Evolutionary conservation across 805 yeast genomes (phyloP).

Genomic region (Candida jianshihensis): DNA sequence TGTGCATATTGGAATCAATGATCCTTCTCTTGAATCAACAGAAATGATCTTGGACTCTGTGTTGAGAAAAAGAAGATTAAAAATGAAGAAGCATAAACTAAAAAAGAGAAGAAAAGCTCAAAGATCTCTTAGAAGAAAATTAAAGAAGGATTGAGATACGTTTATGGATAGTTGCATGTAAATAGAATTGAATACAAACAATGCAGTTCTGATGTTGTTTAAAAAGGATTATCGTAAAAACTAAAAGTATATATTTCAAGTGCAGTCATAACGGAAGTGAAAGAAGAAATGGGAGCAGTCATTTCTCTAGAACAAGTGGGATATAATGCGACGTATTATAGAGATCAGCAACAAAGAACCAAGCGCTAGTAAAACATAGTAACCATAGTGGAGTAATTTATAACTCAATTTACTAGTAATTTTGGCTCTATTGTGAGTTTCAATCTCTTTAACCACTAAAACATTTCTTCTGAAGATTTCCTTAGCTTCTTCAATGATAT

Average conservation of each 20-base stretch:
- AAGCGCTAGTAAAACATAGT: conserved; percentile 34
- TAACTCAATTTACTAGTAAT: conserved; percentile 50
- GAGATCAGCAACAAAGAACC: conserved; percentile 27
- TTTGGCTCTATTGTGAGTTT: conserved; percentile 52
- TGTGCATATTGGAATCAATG: conserved; percentile 4
- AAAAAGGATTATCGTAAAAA: background rate
- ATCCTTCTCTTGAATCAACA: conserved; percentile 5
- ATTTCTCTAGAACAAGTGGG: conserved; percentile 6
- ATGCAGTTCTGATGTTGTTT: background rate
- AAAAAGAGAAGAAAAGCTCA: conserved; percentile 96
- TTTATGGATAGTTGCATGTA: background rate
- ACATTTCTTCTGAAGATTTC: conserved; percentile 60
- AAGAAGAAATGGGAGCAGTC: background rate
- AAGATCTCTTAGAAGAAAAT: conserved; percentile 68
- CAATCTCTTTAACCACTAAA: conserved; percentile 58
- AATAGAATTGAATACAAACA: background rate
- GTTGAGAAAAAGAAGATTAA: conserved; percentile 77
- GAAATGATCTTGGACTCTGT: conserved; percentile 50
- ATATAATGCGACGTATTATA: conserved; percentile 28
- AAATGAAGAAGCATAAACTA: conserved; percentile 96
- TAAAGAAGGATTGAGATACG: conserved; percentile 19
- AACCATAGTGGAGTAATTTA: conserved; percentile 45
- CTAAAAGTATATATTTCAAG: too few species aligned
- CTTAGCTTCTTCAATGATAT: conserved; percentile 60
- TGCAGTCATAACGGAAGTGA: background rate